Conservation (phyloP, 2,329 filamentous ascomycete species). For the Colletotrichum ledebouriae region DNA sequence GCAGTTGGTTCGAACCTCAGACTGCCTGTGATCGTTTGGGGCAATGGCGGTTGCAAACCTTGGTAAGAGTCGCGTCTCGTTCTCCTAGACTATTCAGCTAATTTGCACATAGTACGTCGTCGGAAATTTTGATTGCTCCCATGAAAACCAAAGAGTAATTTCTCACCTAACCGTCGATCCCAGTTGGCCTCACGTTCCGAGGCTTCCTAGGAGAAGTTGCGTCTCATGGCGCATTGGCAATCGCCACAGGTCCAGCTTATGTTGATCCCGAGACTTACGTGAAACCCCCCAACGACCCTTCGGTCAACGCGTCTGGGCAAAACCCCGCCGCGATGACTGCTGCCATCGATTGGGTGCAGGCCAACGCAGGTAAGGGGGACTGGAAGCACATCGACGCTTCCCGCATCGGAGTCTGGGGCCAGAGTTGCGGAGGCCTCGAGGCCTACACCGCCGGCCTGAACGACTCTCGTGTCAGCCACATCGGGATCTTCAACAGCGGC, state of each 20-base stretch:
- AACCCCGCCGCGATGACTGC: constrained; percentile 26
- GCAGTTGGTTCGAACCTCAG: constrained; percentile 5
- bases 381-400: constrained; percentile 32
- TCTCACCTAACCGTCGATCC: not conserved
- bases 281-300: not conserved
- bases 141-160: too few relatives aligned
- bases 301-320: constrained; percentile 10
- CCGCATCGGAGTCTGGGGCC: constrained; percentile 33
- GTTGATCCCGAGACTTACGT: constrained; percentile 29
- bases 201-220: constrained; percentile 17
- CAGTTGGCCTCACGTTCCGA: constrained; percentile 27
- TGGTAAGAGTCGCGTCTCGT: not conserved
- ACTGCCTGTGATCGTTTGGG: constrained; percentile 32
- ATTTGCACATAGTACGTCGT: not conserved
- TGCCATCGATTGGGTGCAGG: constrained; percentile 26
- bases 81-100: not conserved
- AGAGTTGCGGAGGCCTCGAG: constrained; percentile 33
- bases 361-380: constrained; percentile 26
- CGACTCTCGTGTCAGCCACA: constrained; percentile 16
- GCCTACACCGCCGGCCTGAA: constrained; percentile 24
- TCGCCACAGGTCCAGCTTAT: constrained; percentile 5
- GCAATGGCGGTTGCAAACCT: constrained; percentile 30
- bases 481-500: constrained; percentile 36
- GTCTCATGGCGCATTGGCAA: constrained; percentile 16
- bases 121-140: not conserved